Evolutionary conservation across 2,329 filamentous ascomycete species (phyloP), one percentile per base, ranked within the genome.

Genomic region (Golovinomyces cichoracearum): DNA sequence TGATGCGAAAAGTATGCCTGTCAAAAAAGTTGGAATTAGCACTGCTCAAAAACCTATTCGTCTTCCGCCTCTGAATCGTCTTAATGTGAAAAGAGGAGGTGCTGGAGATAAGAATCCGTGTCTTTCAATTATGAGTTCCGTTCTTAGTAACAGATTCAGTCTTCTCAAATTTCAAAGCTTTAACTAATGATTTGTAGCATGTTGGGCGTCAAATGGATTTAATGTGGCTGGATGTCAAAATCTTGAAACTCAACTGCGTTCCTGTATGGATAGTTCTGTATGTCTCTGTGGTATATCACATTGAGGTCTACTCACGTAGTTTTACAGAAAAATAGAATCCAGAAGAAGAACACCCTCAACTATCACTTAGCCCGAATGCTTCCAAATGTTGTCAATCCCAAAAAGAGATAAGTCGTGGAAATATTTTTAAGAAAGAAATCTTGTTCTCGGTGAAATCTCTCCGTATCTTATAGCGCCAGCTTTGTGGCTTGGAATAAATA

Each of bases 291-390:
- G 17, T 25, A 37, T 31, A 22, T 37, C 6, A 22, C 12, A 22
- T 15, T 44, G 5, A 33, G 9, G 12, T 31, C 17, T 42, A 52
- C 52, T 47, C 44, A 49, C 35, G 4, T 4, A 29, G 10, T 1
- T 21, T 1, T 33, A 15, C 50, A 78, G 75, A 74, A 69, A 69
- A 63, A 70, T 45, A 63, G 63, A 53, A 63, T 65, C 49, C 62
- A 65, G 54, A 73, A 74, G 61, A 83, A 78, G 67, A 88, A 77
- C 63, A 76, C 73, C 54, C 85, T 95, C 73, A 95, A 95, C 66
- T 86, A 86, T 69, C 86, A 94, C 63, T 68, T 95, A 40, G 73
- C 74, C 55, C 75, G 90, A 58, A 73, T 82, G 67, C 81, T 80
- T 57, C 75, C 76, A 13, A 75, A 78, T 62, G 68, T 92, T 68